Evolutionary conservation across 345 rosid species (phyloP).

Genomic region (Trapa incisa): DNA sequence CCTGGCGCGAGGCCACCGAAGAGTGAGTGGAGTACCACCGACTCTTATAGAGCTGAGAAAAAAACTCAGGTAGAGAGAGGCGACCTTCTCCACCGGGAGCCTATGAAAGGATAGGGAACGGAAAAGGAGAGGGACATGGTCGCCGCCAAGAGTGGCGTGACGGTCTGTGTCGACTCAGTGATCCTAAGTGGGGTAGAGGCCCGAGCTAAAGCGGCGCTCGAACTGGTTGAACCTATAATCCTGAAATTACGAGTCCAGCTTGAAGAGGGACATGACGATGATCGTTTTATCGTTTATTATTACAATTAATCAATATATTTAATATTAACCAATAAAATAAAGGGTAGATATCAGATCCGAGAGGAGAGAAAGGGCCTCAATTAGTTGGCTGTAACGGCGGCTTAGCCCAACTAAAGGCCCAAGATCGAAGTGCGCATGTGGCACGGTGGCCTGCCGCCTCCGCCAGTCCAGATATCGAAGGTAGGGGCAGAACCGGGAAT

Average conservation of each 20-base stretch:
- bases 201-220: not conserved
- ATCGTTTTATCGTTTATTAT: too few relatives aligned
- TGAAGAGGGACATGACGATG: not conserved
- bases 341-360: not conserved
- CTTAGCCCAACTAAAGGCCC: too few relatives aligned
- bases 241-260: not conserved
- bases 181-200: constrained; percentile 9
- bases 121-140: constrained; percentile 16
- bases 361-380: not conserved
- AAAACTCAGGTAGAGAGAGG: constrained; percentile 10
- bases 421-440: too few relatives aligned
- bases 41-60: constrained; percentile 15
- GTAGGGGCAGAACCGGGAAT: too few relatives aligned
- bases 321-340: not conserved
- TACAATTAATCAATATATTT: too few relatives aligned
- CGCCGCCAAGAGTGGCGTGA: constrained; percentile 23
- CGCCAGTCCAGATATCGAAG: too few relatives aligned
- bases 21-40: constrained; percentile 17
- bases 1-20: constrained; percentile 13
- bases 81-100: constrained; percentile 9
- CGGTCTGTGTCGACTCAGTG: constrained; percentile 31
- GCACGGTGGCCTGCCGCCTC: too few relatives aligned
- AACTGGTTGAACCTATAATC: constrained; percentile 5
- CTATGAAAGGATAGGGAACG: constrained; percentile 18
- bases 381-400: too few relatives aligned